Conservation (phyloP, 768 basidiomycete genomes). For the Termitomyces sp. region DNA sequence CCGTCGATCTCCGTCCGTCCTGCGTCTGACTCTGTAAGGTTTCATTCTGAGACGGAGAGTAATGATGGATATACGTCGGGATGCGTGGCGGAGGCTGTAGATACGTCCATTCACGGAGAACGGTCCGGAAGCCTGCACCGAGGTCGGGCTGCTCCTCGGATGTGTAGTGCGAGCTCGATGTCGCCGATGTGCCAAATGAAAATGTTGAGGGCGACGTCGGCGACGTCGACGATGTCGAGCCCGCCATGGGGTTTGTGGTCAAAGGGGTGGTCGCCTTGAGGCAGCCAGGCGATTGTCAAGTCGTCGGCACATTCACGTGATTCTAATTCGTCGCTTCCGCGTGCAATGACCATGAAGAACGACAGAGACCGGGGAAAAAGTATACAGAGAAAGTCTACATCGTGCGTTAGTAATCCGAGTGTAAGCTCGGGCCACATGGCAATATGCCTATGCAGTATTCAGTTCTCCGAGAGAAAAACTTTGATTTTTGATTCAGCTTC, state of each 20-base stretch:
- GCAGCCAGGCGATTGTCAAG: background rate
- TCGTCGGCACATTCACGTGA: background rate
- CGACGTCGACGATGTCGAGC: conserved; percentile 1
- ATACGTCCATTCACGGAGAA: conserved; percentile 60
- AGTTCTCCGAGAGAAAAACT: too few species aligned
- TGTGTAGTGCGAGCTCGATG: conserved; percentile 38
- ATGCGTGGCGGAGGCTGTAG: conserved; percentile 43
- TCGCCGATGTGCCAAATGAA: background rate
- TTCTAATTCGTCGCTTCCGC: background rate
- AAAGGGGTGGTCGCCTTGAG: background rate
- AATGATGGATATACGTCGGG: conserved; percentile 14
- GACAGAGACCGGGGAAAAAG: background rate
- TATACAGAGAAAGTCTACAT: background rate
- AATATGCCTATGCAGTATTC: background rate
- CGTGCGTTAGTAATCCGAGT: background rate
- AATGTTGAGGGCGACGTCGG: background rate
- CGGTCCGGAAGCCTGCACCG: conserved; percentile 57
- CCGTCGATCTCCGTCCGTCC: conserved; percentile 42
- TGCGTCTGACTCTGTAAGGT: conserved; percentile 2
- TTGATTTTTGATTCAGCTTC: background rate
- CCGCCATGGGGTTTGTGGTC: background rate
- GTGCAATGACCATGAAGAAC: background rate
- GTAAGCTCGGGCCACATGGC: background rate
- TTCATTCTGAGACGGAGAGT: conserved; percentile 4
- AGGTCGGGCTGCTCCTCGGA: conserved; percentile 67